A percentile compares a stretch with the other conserved stretches of the same genome.
Evolutionary conservation across 1,284 basidiomycete genomes (phyloP).

Genomic region (Cryptococcus hybrid): DNA sequence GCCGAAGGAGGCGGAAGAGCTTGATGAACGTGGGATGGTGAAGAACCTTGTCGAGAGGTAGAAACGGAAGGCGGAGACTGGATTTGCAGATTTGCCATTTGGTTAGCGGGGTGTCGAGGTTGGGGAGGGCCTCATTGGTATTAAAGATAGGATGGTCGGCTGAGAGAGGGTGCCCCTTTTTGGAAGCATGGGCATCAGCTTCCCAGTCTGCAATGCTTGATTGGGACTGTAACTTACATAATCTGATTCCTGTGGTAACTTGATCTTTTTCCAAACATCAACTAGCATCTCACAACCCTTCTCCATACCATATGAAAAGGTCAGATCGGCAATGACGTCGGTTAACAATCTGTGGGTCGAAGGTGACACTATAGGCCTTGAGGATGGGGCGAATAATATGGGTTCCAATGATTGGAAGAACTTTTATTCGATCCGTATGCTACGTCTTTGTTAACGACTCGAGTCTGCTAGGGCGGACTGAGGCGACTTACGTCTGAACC

Average conservation of each 20-base stretch:
- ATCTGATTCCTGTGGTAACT: slow-evolving; percentile 42
- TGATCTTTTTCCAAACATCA: slow-evolving; percentile 47
- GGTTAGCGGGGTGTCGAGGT: slow-evolving; percentile 3
- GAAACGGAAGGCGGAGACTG: slow-evolving; percentile 7
- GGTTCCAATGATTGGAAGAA: slow-evolving; percentile 37
- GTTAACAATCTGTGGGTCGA: slow-evolving; percentile 24
- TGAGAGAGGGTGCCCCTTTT: slow-evolving; percentile 40
- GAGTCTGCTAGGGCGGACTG: not conserved
- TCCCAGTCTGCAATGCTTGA: not conserved
- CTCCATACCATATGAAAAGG: slow-evolving; percentile 36
- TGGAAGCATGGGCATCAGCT: not conserved
- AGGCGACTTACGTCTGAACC: slow-evolving; percentile 35
- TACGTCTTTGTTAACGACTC: slow-evolving; percentile 5
- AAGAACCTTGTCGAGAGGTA: slow-evolving; percentile 13
- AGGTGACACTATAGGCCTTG: slow-evolving; percentile 25
- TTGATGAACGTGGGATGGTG: slow-evolving; percentile 5
- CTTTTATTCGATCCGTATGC: slow-evolving; percentile 43
- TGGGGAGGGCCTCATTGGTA: slow-evolving; percentile 9
- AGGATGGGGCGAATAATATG: slow-evolving; percentile 25
- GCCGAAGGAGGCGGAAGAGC: slow-evolving; percentile 4
- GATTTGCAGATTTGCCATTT: slow-evolving; percentile 10
- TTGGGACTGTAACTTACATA: slow-evolving; percentile 23
- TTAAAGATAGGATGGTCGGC: slow-evolving; percentile 35
- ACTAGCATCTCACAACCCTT: slow-evolving; percentile 42
- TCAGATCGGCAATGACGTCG: slow-evolving; percentile 41